Evolutionary conservation across 2,329 filamentous ascomycete species (phyloP).

Genomic region (Penicillium sp.): DNA sequence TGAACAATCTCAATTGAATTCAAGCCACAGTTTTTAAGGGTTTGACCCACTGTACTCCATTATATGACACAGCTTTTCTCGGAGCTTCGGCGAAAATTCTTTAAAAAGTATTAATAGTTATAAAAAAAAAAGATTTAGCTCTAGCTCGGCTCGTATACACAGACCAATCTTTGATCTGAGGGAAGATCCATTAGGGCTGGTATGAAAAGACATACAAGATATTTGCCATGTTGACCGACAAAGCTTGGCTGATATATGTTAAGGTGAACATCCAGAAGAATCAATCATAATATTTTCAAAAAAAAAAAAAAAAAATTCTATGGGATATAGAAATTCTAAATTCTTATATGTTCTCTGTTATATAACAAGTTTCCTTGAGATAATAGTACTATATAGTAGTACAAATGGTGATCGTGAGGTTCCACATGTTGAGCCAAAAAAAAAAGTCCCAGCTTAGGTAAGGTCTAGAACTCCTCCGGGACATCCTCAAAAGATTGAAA

Average conservation of each 20-base stretch:
- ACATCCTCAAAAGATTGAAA: background rate
- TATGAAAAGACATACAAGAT: background rate
- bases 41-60: constrained; percentile 2
- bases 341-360: background rate
- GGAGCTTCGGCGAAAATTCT: constrained; percentile 4
- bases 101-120: background rate
- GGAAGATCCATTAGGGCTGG: background rate
- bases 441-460: constrained; percentile 5
- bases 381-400: background rate
- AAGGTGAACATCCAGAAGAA: background rate
- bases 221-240: background rate
- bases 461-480: constrained; percentile 4
- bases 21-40: constrained; percentile 1
- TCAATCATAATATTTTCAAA: background rate
- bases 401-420: background rate
- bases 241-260: background rate
- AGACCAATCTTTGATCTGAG: constrained; percentile 3
- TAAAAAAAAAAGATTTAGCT: background rate
- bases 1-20: constrained; percentile 2
- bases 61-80: background rate
- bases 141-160: background rate
- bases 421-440: background rate
- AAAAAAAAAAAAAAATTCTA: background rate
- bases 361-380: no score
- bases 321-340: no score